phyloP scores from a whole-genome alignment of 2,329 filamentous ascomycete genomes.

The Microcyclosporella mali region DNA sequence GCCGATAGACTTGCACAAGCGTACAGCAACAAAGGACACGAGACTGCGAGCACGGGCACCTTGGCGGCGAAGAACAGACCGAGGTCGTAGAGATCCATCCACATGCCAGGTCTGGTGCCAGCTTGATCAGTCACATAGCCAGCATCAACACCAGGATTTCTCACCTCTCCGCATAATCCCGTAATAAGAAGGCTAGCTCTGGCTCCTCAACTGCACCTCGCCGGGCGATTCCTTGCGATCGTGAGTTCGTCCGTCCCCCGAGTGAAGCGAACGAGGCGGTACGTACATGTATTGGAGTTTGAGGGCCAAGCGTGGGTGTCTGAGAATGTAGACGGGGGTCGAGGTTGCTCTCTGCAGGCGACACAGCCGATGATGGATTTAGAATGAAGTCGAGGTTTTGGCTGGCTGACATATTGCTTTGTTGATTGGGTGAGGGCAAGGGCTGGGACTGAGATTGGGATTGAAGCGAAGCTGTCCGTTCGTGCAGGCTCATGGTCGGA shows the following conservation, averaged over 20 bases:
- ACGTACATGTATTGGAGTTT: conserved; percentile 27
- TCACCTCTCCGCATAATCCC: conserved; percentile 50
- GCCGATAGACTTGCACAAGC: conserved; percentile 56
- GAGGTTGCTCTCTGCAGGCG: conserved; percentile 27
- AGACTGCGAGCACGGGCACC: conserved; percentile 51
- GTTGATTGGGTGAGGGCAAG: conserved; percentile 19
- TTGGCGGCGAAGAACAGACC: conserved; percentile 55
- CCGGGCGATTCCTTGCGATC: conserved; percentile 21
- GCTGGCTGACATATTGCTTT: conserved; percentile 15
- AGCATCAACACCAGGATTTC: conserved; percentile 3
- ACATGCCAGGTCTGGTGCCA: conserved; percentile 45
- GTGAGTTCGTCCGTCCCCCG: conserved; percentile 26
- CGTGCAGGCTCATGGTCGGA: conserved; percentile 22
- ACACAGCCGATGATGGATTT: conserved; percentile 39
- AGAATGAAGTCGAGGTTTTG: conserved; percentile 53
- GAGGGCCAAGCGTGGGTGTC: conserved; percentile 13
- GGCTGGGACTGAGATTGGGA: conserved; percentile 7
- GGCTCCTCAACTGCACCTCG: conserved; percentile 25
- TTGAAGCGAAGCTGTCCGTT: conserved; percentile 24
- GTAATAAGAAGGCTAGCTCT: conserved; percentile 49
- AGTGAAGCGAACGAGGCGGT: conserved; percentile 22
- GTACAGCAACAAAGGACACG: conserved; percentile 46
- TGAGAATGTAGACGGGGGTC: conserved; percentile 26
- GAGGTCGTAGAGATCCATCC: conserved; percentile 54
- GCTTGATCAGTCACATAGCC: not conserved